phyloP scores from a whole-genome alignment of 306 rosid genomes.

The Fragaria ananassa region DNA sequence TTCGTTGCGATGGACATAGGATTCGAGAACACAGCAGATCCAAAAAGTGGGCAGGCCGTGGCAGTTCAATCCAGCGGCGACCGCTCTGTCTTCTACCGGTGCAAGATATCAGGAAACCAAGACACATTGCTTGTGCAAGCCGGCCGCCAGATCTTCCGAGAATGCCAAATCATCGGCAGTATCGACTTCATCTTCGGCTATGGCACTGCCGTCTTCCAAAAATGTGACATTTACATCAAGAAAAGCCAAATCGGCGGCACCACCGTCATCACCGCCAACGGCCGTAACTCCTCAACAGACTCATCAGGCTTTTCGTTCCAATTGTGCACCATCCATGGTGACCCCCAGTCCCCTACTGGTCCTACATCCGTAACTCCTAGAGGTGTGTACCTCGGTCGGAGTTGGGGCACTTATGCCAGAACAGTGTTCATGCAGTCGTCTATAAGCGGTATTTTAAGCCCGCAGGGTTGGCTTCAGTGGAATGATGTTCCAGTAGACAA shows the following conservation, averaged over 20 bases:
- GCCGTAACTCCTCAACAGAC: neutral
- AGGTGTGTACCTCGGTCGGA: conserved; percentile 14
- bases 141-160: conserved; percentile 13
- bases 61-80: conserved; percentile 6
- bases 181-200: conserved; percentile 22
- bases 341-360: neutral
- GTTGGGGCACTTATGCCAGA: conserved; percentile 14
- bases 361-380: neutral
- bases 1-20: conserved; percentile 14
- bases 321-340: neutral
- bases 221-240: neutral
- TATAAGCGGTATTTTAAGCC: neutral
- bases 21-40: conserved; percentile 5
- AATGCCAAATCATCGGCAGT: conserved; percentile 11
- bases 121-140: conserved; percentile 8
- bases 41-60: neutral
- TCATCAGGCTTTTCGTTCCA: conserved; percentile 17
- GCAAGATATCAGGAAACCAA: conserved; percentile 18
- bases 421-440: conserved; percentile 18
- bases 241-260: neutral
- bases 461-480: neutral
- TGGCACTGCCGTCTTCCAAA: conserved; percentile 12
- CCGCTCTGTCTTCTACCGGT: neutral
- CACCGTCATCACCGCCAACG: neutral
- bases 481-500: neutral